phyloP scores from a whole-genome alignment of 2,329 filamentous ascomycete genomes.

The Ascosphaera pollenicola region DNA sequence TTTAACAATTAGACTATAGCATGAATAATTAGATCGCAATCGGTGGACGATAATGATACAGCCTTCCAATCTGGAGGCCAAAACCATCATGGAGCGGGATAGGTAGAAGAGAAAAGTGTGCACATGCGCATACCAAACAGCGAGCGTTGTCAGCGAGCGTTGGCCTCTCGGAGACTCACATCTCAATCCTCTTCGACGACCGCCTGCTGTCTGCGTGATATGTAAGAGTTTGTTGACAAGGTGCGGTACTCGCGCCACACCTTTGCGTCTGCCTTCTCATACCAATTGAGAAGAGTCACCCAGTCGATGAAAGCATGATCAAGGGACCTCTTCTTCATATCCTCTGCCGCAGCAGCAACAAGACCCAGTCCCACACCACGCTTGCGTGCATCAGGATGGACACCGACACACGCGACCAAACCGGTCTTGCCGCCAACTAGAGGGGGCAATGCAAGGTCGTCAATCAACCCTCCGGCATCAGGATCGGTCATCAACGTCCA shows the following conservation, averaged over 20 bases:
- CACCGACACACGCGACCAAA: constrained; percentile 23
- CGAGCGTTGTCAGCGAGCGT: no score
- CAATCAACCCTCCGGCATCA: constrained; percentile 10
- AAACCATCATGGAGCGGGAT: no score
- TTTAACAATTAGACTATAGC: no score
- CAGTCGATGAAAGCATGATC: constrained; percentile 24
- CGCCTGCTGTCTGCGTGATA: no score
- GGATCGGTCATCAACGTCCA: constrained; percentile 25
- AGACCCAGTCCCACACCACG: constrained; percentile 21
- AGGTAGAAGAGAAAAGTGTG: no score
- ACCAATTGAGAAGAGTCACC: constrained; percentile 21
- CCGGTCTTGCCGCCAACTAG: constrained; percentile 20
- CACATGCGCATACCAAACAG: no score
- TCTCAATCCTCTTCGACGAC: no score
- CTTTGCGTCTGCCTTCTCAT: constrained; percentile 22
- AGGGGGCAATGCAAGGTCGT: constrained; percentile 20
- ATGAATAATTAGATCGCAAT: no score
- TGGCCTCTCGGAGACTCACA: no score
- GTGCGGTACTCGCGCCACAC: constrained; percentile 20
- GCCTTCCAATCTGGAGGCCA: no score
- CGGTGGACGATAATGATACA: no score
- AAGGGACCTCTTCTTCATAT: constrained; percentile 20
- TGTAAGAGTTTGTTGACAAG: no score
- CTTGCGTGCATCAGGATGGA: constrained; percentile 16
- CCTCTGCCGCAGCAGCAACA: constrained; percentile 20